A percentile compares a stretch with the other conserved stretches of the same genome.
These are phyloP conservation scores for Antitrichia curtipendula DNA, from an alignment of 225 moss, liverwort and hornwort species.

Conservation along the genomic window DNA sequence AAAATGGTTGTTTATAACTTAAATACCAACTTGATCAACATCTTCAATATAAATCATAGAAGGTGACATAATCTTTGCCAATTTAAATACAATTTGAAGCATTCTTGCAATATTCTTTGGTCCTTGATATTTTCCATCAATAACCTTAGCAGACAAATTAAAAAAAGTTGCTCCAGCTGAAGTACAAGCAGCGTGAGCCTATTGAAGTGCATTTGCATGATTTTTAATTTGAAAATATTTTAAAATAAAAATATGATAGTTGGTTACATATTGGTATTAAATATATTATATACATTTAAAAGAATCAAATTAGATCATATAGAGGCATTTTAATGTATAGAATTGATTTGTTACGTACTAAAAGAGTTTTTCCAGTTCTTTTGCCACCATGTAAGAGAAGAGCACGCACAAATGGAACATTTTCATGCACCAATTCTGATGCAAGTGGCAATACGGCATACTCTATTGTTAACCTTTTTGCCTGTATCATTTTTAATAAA, in stretches of 20 bases:
- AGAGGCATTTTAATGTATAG: too few species aligned
- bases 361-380: conserved; percentile 76
- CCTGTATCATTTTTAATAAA: not conserved
- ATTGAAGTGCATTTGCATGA: not conserved
- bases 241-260: not conserved
- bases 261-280: too few species aligned
- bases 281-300: too few species aligned
- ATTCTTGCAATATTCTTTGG: conserved; percentile 52
- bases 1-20: not conserved
- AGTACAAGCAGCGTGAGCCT: conserved; percentile 75
- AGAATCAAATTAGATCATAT: too few species aligned
- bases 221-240: not conserved
- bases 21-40: conserved; percentile 70
- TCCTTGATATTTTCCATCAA: conserved; percentile 82
- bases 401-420: conserved; percentile 57
- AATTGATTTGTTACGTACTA: conserved; percentile 17
- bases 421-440: conserved; percentile 51
- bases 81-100: conserved; percentile 84
- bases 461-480: conserved; percentile 61
- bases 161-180: conserved; percentile 67
- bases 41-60: conserved; percentile 75
- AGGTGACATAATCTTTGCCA: conserved; percentile 93
- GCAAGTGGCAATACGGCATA: conserved; percentile 59
- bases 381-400: conserved; percentile 68
- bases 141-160: conserved; percentile 47